Base-by-base conservation (phyloP, 768 basidiomycete species). In the Suillus weaverae region DNA sequence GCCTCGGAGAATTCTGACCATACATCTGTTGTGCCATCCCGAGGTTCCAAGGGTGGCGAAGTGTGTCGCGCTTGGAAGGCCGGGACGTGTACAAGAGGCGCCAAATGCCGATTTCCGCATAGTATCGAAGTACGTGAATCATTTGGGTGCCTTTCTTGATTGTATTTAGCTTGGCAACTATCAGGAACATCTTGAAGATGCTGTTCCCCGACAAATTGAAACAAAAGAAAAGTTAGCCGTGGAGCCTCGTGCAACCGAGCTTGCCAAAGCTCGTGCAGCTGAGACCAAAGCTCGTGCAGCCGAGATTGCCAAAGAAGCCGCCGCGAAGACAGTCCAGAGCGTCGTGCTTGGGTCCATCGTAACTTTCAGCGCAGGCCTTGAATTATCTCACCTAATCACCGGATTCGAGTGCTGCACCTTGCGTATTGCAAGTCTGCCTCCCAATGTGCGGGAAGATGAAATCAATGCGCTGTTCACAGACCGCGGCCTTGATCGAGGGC, bases 361-460 rank as follows among this genome's bases (percentile, higher is more conserved):
- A 22, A 84, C 84, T 3, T 86, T 78, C 48, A 77, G 77, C 35
- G 81, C 84, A 3, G 87, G 87, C 6, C 70, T 85, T 41, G 74
- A 80, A n/a, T 74, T 88, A 44, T 73, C 72, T 44, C 70, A 76
- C 38, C 66, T 86, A 36, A 70, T 84, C 33, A 77, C 81, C 20
- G 85, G 84, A 5, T 87, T 85, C 66, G 84, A 88, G 48, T 80
- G 82, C 7, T 84, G 82, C 68, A 77, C 78, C 11, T 71, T 88
- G 32, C 80, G 71, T 2, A 73, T 88, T 54, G 77, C 74, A 60
- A 81, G 81, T 62, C 74, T 88, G 35, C 84, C 86, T 0, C 53
- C 63, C 26, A 73, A 83, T 41, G 77, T 77, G 3, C 79, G 72
- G 50, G 70, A 70, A 5, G 66, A 72, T 4, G 84, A 86, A 50